Evolutionary conservation across 163 green algal genomes (phyloP).

Genomic region (Chlamydomonas reinhardtii): DNA sequence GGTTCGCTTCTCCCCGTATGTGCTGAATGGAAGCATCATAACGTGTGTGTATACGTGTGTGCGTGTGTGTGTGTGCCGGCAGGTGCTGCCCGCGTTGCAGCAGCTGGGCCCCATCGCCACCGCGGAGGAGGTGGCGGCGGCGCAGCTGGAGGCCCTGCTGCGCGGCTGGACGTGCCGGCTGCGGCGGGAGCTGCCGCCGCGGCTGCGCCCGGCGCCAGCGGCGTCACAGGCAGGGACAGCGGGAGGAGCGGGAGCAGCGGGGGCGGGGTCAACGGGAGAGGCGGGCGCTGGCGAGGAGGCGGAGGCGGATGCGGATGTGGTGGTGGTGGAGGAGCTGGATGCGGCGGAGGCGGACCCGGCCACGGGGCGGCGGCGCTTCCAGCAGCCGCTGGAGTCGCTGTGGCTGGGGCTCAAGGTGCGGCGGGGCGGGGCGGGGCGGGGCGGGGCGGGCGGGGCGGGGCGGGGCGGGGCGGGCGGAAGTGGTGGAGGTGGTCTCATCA

Average conservation of each 20-base stretch:
- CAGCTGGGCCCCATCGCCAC: background rate
- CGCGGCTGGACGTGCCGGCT: background rate
- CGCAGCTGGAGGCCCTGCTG: slow-evolving; percentile 12
- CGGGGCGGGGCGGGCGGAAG: too few relatives aligned
- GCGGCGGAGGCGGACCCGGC: background rate
- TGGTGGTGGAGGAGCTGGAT: background rate
- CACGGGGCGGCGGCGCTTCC: slow-evolving; percentile 11
- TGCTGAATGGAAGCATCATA: too few relatives aligned
- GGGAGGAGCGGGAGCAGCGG: too few relatives aligned
- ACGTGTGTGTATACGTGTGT: too few relatives aligned
- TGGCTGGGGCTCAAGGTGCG: slow-evolving; percentile 17
- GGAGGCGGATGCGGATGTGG: background rate
- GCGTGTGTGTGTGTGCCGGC: too few relatives aligned
- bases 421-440: too few relatives aligned
- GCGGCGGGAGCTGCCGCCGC: background rate
- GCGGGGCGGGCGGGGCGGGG: too few relatives aligned
- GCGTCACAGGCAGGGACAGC: background rate
- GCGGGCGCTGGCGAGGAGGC: background rate
- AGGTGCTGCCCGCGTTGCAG: slow-evolving; percentile 19
- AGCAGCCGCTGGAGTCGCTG: slow-evolving; percentile 1
- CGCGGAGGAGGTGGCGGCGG: slow-evolving; percentile 18
- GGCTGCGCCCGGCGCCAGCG: background rate
- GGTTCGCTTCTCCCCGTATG: too few relatives aligned
- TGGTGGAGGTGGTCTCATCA: too few relatives aligned
- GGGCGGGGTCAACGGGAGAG: background rate